These are phyloP conservation scores for Iberis pinnata DNA, from an alignment of 345 rosid species.

Conservation along the genomic window DNA sequence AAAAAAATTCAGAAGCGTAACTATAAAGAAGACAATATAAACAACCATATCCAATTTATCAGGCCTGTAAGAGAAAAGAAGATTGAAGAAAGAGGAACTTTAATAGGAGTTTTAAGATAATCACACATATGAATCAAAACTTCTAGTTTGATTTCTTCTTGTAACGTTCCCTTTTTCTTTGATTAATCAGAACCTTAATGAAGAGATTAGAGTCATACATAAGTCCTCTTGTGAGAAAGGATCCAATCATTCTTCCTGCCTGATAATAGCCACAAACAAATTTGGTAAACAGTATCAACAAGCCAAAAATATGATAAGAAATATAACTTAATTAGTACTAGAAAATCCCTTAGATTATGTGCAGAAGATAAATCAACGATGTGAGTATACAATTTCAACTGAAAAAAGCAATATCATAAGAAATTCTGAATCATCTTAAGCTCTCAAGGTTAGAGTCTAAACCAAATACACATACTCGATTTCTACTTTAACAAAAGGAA, in stretches of 20 bases:
- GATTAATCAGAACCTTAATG: constrained; percentile 1
- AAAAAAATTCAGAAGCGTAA: no score
- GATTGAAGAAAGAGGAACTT: no score
- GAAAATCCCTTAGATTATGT: neutral
- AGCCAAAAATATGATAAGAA: neutral
- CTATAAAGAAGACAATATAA: no score
- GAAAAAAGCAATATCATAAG: neutral
- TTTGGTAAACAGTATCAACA: constrained; percentile 1
- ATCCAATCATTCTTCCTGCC: constrained; percentile 44
- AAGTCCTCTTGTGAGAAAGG: constrained; percentile 55
- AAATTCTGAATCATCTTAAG: constrained; percentile 1
- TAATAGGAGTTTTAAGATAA: no score
- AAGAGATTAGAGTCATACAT: constrained; percentile 40
- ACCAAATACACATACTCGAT: constrained; percentile 10
- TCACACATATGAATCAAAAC: no score
- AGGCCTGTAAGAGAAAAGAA: no score
- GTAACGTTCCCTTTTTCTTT: no score
- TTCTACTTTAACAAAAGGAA: constrained; percentile 11
- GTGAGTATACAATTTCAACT: neutral
- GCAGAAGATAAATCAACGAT: neutral
- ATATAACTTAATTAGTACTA: neutral
- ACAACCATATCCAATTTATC: no score
- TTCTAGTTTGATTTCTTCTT: no score
- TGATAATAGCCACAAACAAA: neutral
- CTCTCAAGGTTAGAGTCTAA: no score